Percentiles rank a stretch among this genome's conserved stretches.
Evolutionary conservation across 495 filamentous ascomycete genomes (phyloP).

Genomic region (Collariella sp.): DNA sequence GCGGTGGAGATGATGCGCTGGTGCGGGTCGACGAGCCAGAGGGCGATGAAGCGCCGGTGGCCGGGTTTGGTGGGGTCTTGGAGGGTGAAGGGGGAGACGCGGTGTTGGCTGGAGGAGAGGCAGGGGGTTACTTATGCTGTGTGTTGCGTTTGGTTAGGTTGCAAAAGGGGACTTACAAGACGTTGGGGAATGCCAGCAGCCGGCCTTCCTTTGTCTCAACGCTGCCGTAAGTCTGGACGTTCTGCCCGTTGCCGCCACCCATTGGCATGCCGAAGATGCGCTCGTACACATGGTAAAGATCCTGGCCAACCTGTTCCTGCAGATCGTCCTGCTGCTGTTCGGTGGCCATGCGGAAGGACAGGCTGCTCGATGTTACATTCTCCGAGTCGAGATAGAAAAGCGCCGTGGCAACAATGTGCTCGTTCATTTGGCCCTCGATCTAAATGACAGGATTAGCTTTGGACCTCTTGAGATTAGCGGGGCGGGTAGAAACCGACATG

Average conservation of each 20-base stretch:
- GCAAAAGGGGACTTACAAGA: slow-evolving; percentile 16
- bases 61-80: slow-evolving; percentile 42
- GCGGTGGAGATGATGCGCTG: slow-evolving; percentile 43
- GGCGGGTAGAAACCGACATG: slow-evolving; percentile 34
- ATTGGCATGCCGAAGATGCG: slow-evolving; percentile 20
- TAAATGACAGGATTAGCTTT: slow-evolving; percentile 17
- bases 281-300: slow-evolving; percentile 19
- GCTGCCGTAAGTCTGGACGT: slow-evolving; percentile 28
- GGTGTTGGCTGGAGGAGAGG: slow-evolving; percentile 37
- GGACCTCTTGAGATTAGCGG: slow-evolving; percentile 32
- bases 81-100: slow-evolving; percentile 42
- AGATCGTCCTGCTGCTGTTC: slow-evolving; percentile 16
- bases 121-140: neutral
- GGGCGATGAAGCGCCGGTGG: slow-evolving; percentile 47
- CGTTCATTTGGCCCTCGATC: slow-evolving; percentile 49
- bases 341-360: slow-evolving; percentile 47
- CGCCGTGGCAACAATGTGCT: slow-evolving; percentile 49
- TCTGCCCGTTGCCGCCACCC: neutral
- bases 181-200: slow-evolving; percentile 36
- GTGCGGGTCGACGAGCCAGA: slow-evolving; percentile 51
- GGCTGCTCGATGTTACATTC: slow-evolving; percentile 48
- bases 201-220: slow-evolving; percentile 29
- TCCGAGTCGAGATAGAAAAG: slow-evolving; percentile 53
- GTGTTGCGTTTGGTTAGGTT: neutral
- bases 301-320: slow-evolving; percentile 1